These are phyloP conservation scores for Phytophthora sp. DNA, from an alignment of 352 stramenopile species.

Conservation along the genomic window DNA sequence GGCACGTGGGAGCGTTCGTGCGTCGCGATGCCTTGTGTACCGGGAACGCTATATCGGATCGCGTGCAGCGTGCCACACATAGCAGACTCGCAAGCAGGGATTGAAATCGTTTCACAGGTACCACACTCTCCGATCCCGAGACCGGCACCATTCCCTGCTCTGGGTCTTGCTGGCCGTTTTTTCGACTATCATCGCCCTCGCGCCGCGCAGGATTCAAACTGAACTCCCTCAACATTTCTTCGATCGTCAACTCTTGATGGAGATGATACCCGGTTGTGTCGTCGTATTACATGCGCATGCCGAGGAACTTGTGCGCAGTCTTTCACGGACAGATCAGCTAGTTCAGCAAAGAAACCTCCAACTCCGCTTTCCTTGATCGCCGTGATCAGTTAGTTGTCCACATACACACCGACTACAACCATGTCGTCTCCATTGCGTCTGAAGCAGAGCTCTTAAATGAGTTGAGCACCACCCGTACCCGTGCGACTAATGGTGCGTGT, in stretches of 20 bases:
- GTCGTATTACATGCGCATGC: background rate
- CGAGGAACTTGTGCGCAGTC: background rate
- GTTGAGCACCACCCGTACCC: too few species aligned
- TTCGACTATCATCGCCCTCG: background rate
- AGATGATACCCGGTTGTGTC: background rate
- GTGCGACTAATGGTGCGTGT: too few species aligned
- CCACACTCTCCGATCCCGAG: background rate
- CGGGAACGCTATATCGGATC: too few species aligned
- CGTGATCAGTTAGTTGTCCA: slow-evolving; percentile 38
- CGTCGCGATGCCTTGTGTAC: background rate
- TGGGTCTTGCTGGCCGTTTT: background rate
- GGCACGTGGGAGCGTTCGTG: background rate
- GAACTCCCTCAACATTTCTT: background rate
- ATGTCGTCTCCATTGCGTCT: too few species aligned
- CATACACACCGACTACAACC: slow-evolving; percentile 30
- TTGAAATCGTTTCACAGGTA: background rate
- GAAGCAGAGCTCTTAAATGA: too few species aligned
- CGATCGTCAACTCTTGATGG: background rate
- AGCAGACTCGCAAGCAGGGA: too few species aligned
- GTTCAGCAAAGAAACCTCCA: background rate
- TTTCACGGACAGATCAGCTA: background rate
- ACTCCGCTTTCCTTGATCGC: background rate
- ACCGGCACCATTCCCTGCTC: background rate
- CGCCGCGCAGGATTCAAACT: background rate
- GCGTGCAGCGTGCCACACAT: too few species aligned